These are phyloP conservation scores for Balansia obtecta DNA, from an alignment of 2,329 filamentous ascomycete genomes.

Conservation along the genomic window DNA sequence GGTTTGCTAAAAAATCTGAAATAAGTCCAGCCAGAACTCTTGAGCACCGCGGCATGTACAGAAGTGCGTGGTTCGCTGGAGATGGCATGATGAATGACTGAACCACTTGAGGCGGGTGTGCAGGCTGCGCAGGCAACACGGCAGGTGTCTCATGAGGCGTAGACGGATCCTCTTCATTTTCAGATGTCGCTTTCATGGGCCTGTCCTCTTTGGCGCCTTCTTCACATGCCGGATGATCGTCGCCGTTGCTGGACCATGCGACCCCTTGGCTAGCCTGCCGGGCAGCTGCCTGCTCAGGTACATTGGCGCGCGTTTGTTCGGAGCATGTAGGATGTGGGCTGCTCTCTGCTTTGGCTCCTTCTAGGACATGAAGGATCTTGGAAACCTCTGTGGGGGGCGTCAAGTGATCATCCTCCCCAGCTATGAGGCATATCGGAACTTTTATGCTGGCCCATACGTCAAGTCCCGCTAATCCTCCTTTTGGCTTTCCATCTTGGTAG, in stretches of 20 bases:
- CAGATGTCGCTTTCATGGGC: slow-evolving; percentile 14
- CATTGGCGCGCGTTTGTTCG: not conserved
- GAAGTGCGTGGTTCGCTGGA: slow-evolving; percentile 71
- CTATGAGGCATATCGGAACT: slow-evolving; percentile 67
- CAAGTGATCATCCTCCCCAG: slow-evolving; percentile 63
- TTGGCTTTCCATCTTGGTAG: slow-evolving; percentile 38
- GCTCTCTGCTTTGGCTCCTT: slow-evolving; percentile 15
- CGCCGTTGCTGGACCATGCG: not conserved
- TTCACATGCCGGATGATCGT: not conserved
- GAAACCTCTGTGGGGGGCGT: slow-evolving; percentile 60
- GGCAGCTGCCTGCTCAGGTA: not conserved
- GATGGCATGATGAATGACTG: slow-evolving; percentile 59
- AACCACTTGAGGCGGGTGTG: slow-evolving; percentile 41
- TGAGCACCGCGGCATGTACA: slow-evolving; percentile 67
- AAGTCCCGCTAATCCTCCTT: slow-evolving; percentile 55
- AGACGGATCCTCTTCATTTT: slow-evolving; percentile 32
- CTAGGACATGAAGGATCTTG: slow-evolving; percentile 44
- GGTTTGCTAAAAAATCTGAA: slow-evolving; percentile 63
- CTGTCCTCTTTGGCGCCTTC: not conserved
- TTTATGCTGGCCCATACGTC: slow-evolving; percentile 61
- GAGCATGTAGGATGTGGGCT: slow-evolving; percentile 3
- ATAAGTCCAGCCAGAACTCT: slow-evolving; percentile 71
- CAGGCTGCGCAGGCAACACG: slow-evolving; percentile 31
- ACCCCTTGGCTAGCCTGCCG: not conserved
- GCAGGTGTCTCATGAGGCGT: slow-evolving; percentile 29